Evolutionary conservation across 129 eudicot species (phyloP).

Genomic region (Deinandra increscens): DNA sequence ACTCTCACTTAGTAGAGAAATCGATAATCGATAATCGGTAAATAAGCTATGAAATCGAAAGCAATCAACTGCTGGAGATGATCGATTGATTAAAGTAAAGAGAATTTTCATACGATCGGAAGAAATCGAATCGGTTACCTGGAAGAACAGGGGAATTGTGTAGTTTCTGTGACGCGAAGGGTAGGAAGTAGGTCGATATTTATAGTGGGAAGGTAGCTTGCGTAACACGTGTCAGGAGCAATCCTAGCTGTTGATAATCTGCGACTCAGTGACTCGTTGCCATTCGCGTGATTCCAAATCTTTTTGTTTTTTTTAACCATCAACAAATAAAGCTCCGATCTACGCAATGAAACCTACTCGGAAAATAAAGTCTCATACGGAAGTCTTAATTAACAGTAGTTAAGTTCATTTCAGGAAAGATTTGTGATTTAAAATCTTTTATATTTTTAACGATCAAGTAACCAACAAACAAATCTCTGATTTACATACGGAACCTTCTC

Average conservation of each 20-base stretch:
- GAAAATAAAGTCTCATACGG: too few species aligned
- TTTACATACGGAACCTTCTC: too few species aligned
- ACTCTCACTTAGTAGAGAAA: neutral
- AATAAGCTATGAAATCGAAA: conserved; percentile 17
- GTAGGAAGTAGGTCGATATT: conserved; percentile 8
- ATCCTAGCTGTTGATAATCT: conserved; percentile 31
- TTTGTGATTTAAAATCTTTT: too few species aligned
- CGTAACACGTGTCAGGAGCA: conserved; percentile 24
- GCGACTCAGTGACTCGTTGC: conserved; percentile 9
- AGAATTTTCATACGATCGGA: neutral
- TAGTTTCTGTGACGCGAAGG: neutral
- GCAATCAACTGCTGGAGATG: neutral
- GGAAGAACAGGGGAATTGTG: conserved; percentile 3
- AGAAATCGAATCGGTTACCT: conserved; percentile 15
- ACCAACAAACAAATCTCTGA: too few species aligned
- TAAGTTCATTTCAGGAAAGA: too few species aligned
- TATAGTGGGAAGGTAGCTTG: conserved; percentile 17
- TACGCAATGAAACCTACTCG: too few species aligned
- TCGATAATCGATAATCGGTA: neutral
- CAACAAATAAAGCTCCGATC: too few species aligned
- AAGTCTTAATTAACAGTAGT: too few species aligned
- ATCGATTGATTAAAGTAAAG: neutral
- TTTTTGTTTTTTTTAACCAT: neutral
- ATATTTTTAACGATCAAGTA: too few species aligned
- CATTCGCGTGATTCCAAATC: neutral